phyloP scores from a whole-genome alignment of 2,329 filamentous ascomycete species.

The Xylariaceae sp. region DNA sequence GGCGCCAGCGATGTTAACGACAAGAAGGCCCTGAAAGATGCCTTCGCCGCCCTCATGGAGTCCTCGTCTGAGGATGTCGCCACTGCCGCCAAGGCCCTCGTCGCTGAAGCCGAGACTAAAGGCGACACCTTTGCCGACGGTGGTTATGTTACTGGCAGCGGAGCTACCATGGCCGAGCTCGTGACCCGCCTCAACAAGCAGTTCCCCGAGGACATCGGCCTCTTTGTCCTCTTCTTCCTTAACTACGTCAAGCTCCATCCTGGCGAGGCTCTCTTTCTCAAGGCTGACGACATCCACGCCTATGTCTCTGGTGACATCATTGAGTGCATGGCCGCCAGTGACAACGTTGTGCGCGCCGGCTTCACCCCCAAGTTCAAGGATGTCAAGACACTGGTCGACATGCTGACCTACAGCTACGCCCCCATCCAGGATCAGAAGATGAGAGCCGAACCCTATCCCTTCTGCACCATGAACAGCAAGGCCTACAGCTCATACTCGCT shows the following conservation, averaged over 20 bases:
- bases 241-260: slow-evolving; percentile 87
- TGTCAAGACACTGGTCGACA: slow-evolving; percentile 79
- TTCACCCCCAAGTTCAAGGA: slow-evolving; percentile 99
- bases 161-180: slow-evolving; percentile 71
- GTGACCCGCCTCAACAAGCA: slow-evolving; percentile 75
- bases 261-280: slow-evolving; percentile 93
- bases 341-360: slow-evolving; percentile 95
- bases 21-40: slow-evolving; percentile 71
- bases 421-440: slow-evolving; percentile 96
- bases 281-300: slow-evolving; percentile 95
- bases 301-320: slow-evolving; percentile 94
- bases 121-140: slow-evolving; percentile 71
- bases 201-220: slow-evolving; percentile 85
- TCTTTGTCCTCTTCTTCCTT: slow-evolving; percentile 95
- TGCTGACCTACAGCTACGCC: slow-evolving; percentile 94
- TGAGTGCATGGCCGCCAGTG: slow-evolving; percentile 98
- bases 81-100: slow-evolving; percentile 64
- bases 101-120: slow-evolving; percentile 67
- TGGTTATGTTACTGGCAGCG: slow-evolving; percentile 64
- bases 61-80: slow-evolving; percentile 65
- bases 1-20: slow-evolving; percentile 45
- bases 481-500: slow-evolving; percentile 77
- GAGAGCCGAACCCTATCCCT: slow-evolving; percentile 79
- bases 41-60: slow-evolving; percentile 80
- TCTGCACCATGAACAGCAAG: slow-evolving; percentile 74